Base-by-base conservation (phyloP, 169 alveolate genomes). In the Eimeria sp. region DNA sequence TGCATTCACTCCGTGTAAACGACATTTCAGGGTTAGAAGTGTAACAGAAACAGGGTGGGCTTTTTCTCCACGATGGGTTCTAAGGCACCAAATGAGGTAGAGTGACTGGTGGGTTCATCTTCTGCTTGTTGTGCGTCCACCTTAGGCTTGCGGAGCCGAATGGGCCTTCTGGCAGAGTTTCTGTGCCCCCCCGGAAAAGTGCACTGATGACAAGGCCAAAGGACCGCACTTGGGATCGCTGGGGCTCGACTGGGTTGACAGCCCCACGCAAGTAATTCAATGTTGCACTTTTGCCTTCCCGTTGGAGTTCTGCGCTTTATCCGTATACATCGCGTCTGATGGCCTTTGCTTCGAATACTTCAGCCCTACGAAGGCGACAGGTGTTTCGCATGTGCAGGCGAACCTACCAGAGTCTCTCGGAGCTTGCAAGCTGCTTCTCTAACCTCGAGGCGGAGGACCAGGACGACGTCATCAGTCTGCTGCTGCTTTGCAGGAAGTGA, bases 361-460 rank as follows among this genome's bases (percentile, higher is more conserved):
- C 25, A 30, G 88, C 66, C 25, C 68, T n/a, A 27, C 25, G 49
- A 49, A 6, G 62, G 68, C 9, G 43, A 27, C 27, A 27, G 68
- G 77, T 83, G 90, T 83, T 58, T 37, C 40, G 72, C 27, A 68
- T 85, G 56, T 20, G 43, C 91, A 95, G 98, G 95, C 95, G 98
- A 82, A 95, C 97, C 49, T 97, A 97, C 82, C 97, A 96, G 66
- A 97, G 97, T 91, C 95, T 97, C 46, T 87, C 97, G 54, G 98
- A 97, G 78, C 89, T 97, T 89, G 98, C 98, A 37, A 90, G 95
- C 52, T 95, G 96, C 72, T 97, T 97, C 76, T 82, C 98, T 11
- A 90, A 95, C 80, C 95, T 97, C 62, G 98, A 97, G 25, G 95
- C 96, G 49, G 97, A 95, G 72, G 98, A 97, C 94, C 98, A 97